Base-by-base conservation (phyloP, 306 rosid genomes). In the Pterocarpus santalinus region DNA sequence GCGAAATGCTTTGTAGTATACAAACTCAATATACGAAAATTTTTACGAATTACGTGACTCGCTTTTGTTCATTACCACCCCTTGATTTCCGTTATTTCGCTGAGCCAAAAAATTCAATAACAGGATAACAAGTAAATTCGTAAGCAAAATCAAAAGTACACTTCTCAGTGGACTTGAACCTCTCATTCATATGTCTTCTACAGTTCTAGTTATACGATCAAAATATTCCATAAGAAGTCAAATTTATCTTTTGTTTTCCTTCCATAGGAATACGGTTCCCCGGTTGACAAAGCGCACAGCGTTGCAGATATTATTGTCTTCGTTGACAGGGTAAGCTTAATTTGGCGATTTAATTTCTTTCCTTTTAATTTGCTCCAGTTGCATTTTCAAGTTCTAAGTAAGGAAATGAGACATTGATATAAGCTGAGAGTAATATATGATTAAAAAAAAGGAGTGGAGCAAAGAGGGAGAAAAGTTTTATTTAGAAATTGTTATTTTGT, bases 241-340 rank as follows among this genome's bases (percentile, higher is more conserved):
- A 8, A 5, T 43, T 14, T 33, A 3, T 22, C 51, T 51, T 41
- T 58, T 41, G 5, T 69, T 60, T 77, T 22, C 69, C 41, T 75
- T 78, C 13, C 51, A 68, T 14, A 94, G 93, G 82, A 89, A 86
- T 17, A 83, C 79, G 46, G 86, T 85, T 72, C 91, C 94, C 84
- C 80, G 62, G 85, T 80, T 94, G 72, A 90, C 98, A 72, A 39
- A 12, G 77, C 80, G 90, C 49, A 86, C 88, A 22, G 63, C 85
- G 28, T 77, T 87, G 75, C 88, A 89, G 89, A 88, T 88, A 32
- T 69, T 90, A 46, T 39, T 88, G 4, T 87, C 95, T 65, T 91
- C 98, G 63, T 69, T 94, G 69, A 86, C 94, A 16, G 97, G 97
- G 97, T 90, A 89, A 78, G 84, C 62, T 39, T 72, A 28, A 71